Conservation (phyloP, 352 stramenopile species). For the Phytophthora europaea region DNA sequence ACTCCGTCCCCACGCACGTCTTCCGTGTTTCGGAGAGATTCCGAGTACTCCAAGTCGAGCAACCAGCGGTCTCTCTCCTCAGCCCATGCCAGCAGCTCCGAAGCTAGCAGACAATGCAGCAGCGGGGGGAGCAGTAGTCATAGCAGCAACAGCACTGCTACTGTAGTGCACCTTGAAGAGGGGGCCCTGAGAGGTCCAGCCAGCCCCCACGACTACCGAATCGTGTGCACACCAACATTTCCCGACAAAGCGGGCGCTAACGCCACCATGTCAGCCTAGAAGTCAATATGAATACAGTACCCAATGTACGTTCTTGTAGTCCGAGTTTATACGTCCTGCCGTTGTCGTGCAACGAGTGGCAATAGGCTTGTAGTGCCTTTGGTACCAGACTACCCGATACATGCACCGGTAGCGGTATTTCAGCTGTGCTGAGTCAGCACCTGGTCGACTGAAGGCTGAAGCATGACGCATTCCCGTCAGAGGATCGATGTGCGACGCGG, state of each 20-base stretch:
- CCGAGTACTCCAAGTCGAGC: slow-evolving; percentile 37
- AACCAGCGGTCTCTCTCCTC: slow-evolving; percentile 25
- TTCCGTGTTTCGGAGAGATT: slow-evolving; percentile 38
- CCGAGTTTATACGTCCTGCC: background rate
- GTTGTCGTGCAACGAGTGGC: too few species aligned
- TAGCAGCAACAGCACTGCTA: slow-evolving; percentile 14
- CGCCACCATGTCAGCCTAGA: slow-evolving; percentile 43
- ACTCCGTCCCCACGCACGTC: slow-evolving; percentile 37
- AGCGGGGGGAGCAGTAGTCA: slow-evolving; percentile 11
- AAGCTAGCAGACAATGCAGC: slow-evolving; percentile 15
- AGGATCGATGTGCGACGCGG: background rate
- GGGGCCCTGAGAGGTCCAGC: slow-evolving; percentile 25
- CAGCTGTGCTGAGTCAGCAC: too few species aligned
- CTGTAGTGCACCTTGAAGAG: slow-evolving; percentile 40
- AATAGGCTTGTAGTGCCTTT: too few species aligned
- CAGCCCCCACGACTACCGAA: slow-evolving; percentile 58
- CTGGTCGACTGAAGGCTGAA: background rate
- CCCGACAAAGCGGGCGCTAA: slow-evolving; percentile 49
- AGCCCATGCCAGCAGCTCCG: slow-evolving; percentile 16
- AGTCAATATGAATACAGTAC: slow-evolving; percentile 39
- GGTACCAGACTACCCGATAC: too few species aligned
- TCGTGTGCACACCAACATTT: slow-evolving; percentile 74
- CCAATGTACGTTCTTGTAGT: slow-evolving; percentile 32
- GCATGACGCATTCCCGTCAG: slow-evolving; percentile 29
- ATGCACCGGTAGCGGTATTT: too few species aligned